Evolutionary conservation across 164 flowering plant species (phyloP).

Genomic region (Vitis labrusca): DNA sequence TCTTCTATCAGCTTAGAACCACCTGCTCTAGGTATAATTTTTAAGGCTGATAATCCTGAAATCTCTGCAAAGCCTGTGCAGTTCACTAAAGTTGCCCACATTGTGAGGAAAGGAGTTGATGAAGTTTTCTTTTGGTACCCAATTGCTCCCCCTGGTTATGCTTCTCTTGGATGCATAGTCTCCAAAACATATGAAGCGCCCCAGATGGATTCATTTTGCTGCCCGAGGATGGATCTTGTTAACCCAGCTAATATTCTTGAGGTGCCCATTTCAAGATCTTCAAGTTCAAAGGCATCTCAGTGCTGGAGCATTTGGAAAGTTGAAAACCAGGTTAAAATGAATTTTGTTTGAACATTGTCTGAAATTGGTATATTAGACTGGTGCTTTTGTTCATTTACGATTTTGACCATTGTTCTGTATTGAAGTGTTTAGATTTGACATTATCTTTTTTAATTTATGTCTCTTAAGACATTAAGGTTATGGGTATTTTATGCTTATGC

Average conservation of each 20-base stretch:
- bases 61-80: constrained; percentile 86
- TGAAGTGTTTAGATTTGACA: background rate
- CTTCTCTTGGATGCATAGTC: constrained; percentile 85
- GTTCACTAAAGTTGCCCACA: constrained; percentile 83
- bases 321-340: constrained; percentile 79
- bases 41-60: constrained; percentile 67
- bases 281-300: constrained; percentile 64
- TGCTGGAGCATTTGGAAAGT: constrained; percentile 99
- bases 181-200: constrained; percentile 78
- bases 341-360: background rate
- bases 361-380: background rate
- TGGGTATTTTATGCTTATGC: constrained; percentile 13
- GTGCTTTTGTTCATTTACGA: background rate
- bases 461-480: background rate
- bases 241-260: constrained; percentile 73
- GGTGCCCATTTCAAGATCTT: constrained; percentile 69
- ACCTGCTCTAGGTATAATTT: constrained; percentile 85
- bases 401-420: background rate
- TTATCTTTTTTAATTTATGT: background rate
- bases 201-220: constrained; percentile 56
- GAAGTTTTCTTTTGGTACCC: constrained; percentile 98
- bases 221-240: constrained; percentile 93
- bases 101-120: constrained; percentile 68
- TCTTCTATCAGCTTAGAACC: constrained; percentile 81
- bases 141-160: constrained; percentile 97